Evolutionary conservation across 2,329 filamentous ascomycete species (phyloP).

Genomic region (Penicillium sp.): DNA sequence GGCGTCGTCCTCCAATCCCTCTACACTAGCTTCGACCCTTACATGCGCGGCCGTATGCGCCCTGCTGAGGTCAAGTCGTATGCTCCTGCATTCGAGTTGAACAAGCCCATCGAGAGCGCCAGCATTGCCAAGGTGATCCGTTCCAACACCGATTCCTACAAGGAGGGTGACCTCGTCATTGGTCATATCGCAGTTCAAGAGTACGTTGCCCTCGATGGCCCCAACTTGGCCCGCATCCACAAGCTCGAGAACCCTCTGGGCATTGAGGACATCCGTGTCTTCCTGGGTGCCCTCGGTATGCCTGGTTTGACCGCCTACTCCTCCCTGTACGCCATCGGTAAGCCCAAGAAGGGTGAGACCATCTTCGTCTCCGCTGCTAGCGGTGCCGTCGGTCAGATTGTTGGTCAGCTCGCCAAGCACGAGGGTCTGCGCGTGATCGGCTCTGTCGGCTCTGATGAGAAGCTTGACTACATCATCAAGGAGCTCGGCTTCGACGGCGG

Average conservation of each 20-base stretch:
- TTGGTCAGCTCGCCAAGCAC: constrained; percentile 81
- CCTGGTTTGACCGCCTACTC: constrained; percentile 76
- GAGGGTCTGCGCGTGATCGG: constrained; percentile 80
- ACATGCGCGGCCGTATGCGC: constrained; percentile 81
- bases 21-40: constrained; percentile 80
- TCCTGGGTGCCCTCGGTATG: constrained; percentile 78
- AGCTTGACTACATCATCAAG: constrained; percentile 73
- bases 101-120: constrained; percentile 66
- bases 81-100: constrained; percentile 63
- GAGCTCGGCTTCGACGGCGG: constrained; percentile 72
- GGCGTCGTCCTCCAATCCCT: constrained; percentile 71
- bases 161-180: constrained; percentile 68
- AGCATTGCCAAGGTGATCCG: constrained; percentile 71
- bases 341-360: constrained; percentile 76
- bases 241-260: constrained; percentile 67
- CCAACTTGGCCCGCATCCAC: constrained; percentile 48
- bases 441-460: constrained; percentile 77
- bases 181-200: constrained; percentile 66
- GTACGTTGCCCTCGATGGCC: constrained; percentile 63
- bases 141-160: constrained; percentile 65
- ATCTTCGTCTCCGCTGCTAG: constrained; percentile 81
- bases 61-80: constrained; percentile 68
- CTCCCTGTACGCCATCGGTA: constrained; percentile 73
- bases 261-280: constrained; percentile 59
- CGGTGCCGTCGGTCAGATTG: constrained; percentile 80